Base-by-base conservation (phyloP, 805 yeast genomes). In the Cyberlindnera euphorbiae region DNA sequence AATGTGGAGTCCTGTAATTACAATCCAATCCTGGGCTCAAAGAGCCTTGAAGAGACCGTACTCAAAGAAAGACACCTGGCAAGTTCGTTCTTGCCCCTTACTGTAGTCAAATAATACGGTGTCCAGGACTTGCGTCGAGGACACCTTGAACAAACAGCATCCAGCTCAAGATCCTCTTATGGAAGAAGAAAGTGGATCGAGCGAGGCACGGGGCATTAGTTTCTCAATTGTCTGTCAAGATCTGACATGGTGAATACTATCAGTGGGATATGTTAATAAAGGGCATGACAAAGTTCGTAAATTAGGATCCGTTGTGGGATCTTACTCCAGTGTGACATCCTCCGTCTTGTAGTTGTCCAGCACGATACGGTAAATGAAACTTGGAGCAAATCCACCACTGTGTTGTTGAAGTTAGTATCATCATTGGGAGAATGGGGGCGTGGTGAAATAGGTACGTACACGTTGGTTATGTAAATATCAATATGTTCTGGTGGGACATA, bases 401-500 rank as follows among this genome's bases (percentile, higher is more conserved):
- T 27, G 14, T 21, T 6, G 17, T 7, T 19, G 8, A 17, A 26
- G 39, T 35, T 38, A 46, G 36, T 45, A 37, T n/a, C 38, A 48
- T 40, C 41, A 32, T 17, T 11, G 14, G 19, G 10, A 3, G 4
- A 17, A 8, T 4, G 13, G 15, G 19, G 22, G 10, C 13, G 12
- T 16, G 14, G 14, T 7, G 11, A 22, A 26, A 8, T 14, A 8
- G 17, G 43, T 38, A 61, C 70, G 38, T 54, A 66, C 62, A 89
- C 76, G 58, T 93, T 90, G 9, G 98, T 90, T 52, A 93, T 85
- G 59, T 83, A 87, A 42, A 93, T 87, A 60, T 93, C 97, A 44
- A 93, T 84, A 53, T 84, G 79, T 52, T 90, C 97, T 0, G 99
- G 97, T 9, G 88, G 81, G 22, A 93, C 82, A 55, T 90, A 93